These are phyloP conservation scores for Penstemon newberryi DNA, from an alignment of 257 asterid species.

Conservation along the genomic window DNA sequence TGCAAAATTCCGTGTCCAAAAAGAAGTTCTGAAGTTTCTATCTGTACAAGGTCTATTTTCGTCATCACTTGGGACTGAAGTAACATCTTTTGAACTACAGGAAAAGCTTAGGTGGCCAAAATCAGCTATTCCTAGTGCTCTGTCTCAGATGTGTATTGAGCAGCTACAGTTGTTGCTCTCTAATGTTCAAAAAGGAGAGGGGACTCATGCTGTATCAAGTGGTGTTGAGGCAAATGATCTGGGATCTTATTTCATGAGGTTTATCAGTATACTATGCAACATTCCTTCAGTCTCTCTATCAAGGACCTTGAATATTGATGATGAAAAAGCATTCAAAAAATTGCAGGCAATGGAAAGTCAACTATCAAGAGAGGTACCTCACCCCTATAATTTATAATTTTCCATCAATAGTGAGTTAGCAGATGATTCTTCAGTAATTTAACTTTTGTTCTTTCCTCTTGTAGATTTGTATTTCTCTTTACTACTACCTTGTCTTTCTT, in stretches of 20 bases:
- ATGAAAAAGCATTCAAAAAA: slow-evolving; percentile 69
- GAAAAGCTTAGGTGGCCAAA: slow-evolving; percentile 95
- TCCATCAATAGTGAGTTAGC: slow-evolving; percentile 4
- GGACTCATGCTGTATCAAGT: slow-evolving; percentile 48
- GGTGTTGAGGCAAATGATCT: slow-evolving; percentile 78
- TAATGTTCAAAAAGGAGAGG: slow-evolving; percentile 81
- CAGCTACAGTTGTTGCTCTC: slow-evolving; percentile 86
- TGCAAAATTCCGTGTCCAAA: slow-evolving; percentile 67
- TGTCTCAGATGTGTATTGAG: slow-evolving; percentile 80
- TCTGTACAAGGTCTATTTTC: slow-evolving; percentile 94
- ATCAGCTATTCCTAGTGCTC: slow-evolving; percentile 64
- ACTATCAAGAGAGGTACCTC: slow-evolving; percentile 73
- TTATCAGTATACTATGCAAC: slow-evolving; percentile 63
- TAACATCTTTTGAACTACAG: slow-evolving; percentile 89
- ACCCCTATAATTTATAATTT: slow-evolving; percentile 19
- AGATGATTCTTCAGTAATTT: background rate
- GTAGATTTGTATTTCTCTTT: slow-evolving; percentile 8
- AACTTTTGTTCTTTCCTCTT: background rate
- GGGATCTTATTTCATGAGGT: slow-evolving; percentile 81
- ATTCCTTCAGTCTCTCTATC: slow-evolving; percentile 95
- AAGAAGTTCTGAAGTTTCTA: slow-evolving; percentile 81
- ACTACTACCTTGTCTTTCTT: background rate
- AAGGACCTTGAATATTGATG: slow-evolving; percentile 65
- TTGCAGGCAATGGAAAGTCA: slow-evolving; percentile 75
- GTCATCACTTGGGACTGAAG: slow-evolving; percentile 92